phyloP scores from a whole-genome alignment of 1,284 basidiomycete species.

The Inonotus hispidus region DNA sequence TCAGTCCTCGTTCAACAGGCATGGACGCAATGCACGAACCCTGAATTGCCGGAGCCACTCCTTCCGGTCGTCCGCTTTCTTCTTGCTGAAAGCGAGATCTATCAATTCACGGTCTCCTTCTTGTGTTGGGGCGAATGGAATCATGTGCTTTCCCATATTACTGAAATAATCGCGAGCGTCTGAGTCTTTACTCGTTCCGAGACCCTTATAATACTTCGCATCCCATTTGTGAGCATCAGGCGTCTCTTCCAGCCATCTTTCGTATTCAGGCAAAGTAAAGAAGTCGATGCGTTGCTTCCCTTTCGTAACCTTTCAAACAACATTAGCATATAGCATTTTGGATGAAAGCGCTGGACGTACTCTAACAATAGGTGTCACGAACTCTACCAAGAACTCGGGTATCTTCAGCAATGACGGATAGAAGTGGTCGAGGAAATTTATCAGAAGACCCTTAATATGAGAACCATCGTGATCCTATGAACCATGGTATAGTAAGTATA shows the following conservation, averaged over 20 bases:
- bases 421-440: conserved; percentile 98
- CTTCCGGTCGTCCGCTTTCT: conserved; percentile 98
- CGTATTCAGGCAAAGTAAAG: conserved; percentile 97
- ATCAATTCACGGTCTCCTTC: conserved; percentile 87
- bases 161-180: conserved; percentile 95
- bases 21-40: conserved; percentile 35
- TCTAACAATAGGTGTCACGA: conserved; percentile 97
- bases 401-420: conserved; percentile 93
- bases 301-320: conserved; percentile 59
- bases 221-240: conserved; percentile 83
- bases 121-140: conserved; percentile 82
- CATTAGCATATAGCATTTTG: not conserved
- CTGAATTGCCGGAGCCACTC: conserved; percentile 96
- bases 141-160: conserved; percentile 90
- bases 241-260: conserved; percentile 84
- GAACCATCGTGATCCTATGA: conserved; percentile 97
- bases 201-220: conserved; percentile 98
- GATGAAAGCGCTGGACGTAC: conserved; percentile 40
- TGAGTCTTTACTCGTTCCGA: conserved; percentile 86
- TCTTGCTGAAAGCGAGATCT: conserved; percentile 99
- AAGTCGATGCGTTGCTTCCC: conserved; percentile 82
- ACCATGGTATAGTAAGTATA: not conserved
- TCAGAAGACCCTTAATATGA: conserved; percentile 98
- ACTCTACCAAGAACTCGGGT: conserved; percentile 94
- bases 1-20: not conserved